These are phyloP conservation scores for Tylopilus vinaceipallidus DNA, from an alignment of 768 basidiomycete genomes.

Conservation along the genomic window DNA sequence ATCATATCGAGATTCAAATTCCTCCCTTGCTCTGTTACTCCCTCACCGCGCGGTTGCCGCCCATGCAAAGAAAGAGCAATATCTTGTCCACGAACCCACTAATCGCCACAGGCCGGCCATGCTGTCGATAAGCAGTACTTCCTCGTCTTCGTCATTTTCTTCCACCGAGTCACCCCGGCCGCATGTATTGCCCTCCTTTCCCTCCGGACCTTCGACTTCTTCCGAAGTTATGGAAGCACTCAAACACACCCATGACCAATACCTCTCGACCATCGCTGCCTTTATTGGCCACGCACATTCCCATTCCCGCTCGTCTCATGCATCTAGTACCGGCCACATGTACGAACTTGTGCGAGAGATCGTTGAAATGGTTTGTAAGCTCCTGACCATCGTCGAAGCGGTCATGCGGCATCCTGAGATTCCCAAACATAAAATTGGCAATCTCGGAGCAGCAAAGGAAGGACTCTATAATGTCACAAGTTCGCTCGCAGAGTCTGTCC, in stretches of 20 bases:
- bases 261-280: slow-evolving; percentile 92
- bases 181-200: slow-evolving; percentile 54
- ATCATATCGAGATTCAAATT: slow-evolving; percentile 37
- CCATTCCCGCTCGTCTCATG: slow-evolving; percentile 85
- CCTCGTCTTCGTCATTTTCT: slow-evolving; percentile 69
- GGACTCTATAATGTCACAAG: slow-evolving; percentile 82
- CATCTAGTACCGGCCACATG: slow-evolving; percentile 89
- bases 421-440: slow-evolving; percentile 56
- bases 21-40: slow-evolving; percentile 34
- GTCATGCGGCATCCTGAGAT: slow-evolving; percentile 78
- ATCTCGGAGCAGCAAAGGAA: slow-evolving; percentile 71
- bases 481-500: slow-evolving; percentile 84
- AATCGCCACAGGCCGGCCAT: slow-evolving; percentile 43
- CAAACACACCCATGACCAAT: slow-evolving; percentile 82
- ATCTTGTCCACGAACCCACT: slow-evolving; percentile 36
- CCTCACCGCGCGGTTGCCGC: slow-evolving; percentile 29
- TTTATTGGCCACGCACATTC: slow-evolving; percentile 97
- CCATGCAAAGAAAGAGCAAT: slow-evolving; percentile 39
- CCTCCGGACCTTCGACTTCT: slow-evolving; percentile 67
- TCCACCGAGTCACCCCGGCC: slow-evolving; percentile 53
- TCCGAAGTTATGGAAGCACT: slow-evolving; percentile 73
- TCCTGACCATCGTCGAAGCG: slow-evolving; percentile 88
- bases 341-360: slow-evolving; percentile 95
- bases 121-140: slow-evolving; percentile 66
- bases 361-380: slow-evolving; percentile 88